phyloP scores from a whole-genome alignment of 345 rosid species.

The Raphanus sativus region DNA sequence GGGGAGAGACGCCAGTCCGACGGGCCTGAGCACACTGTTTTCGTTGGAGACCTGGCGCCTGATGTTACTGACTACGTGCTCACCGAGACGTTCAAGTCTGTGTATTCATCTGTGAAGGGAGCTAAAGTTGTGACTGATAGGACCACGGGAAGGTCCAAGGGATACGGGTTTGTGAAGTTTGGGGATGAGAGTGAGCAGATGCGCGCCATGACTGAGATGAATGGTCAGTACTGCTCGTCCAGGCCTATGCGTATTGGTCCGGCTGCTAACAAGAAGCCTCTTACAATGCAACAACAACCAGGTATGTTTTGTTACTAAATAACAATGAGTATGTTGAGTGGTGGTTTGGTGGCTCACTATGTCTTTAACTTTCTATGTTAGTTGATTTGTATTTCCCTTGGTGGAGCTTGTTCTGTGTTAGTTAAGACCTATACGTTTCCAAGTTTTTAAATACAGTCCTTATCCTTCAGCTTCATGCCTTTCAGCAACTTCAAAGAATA shows the following conservation, averaged over 20 bases:
- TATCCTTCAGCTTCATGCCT: not conserved
- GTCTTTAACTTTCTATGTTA: not conserved
- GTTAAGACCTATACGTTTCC: not conserved
- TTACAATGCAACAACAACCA: not conserved
- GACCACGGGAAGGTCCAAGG: not conserved
- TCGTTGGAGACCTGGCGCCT: not conserved
- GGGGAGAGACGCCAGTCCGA: not conserved
- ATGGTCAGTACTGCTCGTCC: not conserved
- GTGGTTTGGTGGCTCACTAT: not conserved
- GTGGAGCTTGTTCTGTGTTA: not conserved
- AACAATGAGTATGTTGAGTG: not conserved
- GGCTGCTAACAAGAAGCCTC: not conserved
- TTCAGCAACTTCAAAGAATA: not conserved
- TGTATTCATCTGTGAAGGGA: not conserved
- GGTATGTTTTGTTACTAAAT: not conserved
- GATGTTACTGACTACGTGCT: not conserved
- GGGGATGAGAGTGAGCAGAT: conserved; percentile 1
- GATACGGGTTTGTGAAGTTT: not conserved
- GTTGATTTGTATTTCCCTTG: not conserved
- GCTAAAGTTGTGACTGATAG: not conserved
- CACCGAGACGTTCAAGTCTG: not conserved
- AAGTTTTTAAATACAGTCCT: not conserved
- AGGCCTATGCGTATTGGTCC: not conserved
- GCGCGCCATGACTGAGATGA: not conserved
- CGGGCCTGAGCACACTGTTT: not conserved